Evolutionary conservation across 208 protist genomes (phyloP), one percentile per base, ranked within the genome.

Genomic region (Leishmania turanica): DNA sequence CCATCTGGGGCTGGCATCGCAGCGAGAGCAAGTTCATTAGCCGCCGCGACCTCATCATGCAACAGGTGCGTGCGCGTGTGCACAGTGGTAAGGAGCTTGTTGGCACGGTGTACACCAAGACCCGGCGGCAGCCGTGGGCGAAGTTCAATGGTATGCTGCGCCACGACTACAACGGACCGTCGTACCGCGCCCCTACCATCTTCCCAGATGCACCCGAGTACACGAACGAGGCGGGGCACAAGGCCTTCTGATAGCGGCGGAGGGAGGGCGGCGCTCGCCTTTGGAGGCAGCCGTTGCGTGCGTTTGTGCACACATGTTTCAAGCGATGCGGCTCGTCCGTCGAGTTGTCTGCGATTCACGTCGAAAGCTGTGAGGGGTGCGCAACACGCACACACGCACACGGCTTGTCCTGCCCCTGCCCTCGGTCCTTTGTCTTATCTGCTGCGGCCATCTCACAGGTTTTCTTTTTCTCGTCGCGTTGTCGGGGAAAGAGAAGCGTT

Each of bases 1-100:
- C 93, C 1, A 51, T 96, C 2, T 97, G 93, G 92, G 95, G 95
- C 37, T 98, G 95, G 94, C 92, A 97, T 78, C 85, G 89, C 40
- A 91, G 84, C 62, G 95, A 98, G 81, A 45, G 87, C 54, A 98
- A 98, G 87, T 97, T 96, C 81, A 84, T 92, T 65, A 96, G 91
- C 70, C 87, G 93, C 2, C 73, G 87, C 31, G 78, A 83, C 17
- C 83, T 93, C 80, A 89, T 98, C 40, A 76, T 77, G 74, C 85
- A 96, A 70, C 89, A 97, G 80, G 91, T 94, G 40, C 88, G 86
- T 0, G 87, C 85, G 42, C 92, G 93, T 42, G 88, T 95, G 58
- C 84, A 91, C 54, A 86, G 88, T 40, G 93, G 93, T 1, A 79
- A 80, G 65, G 89, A 96, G 72, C 79, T 98, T 24, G 81, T 96